Percentiles rank a stretch among this genome's conserved stretches.
Conservation (phyloP, 345 rosid genomes). For the Trapa bicornis region DNA sequence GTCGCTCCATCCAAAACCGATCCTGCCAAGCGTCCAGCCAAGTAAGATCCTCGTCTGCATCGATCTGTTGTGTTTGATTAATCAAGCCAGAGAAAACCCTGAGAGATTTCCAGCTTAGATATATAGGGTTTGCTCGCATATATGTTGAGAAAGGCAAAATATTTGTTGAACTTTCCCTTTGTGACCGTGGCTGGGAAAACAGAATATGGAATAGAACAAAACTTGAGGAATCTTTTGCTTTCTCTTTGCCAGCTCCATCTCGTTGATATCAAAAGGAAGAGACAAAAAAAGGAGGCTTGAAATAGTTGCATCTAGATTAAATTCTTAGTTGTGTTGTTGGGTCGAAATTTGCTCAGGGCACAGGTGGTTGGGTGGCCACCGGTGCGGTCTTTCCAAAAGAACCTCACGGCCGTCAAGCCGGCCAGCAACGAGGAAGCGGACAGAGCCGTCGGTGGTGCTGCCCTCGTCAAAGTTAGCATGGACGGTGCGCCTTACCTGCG, state of each 20-base stretch:
- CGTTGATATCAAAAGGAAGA: no score
- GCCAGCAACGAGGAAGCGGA: constrained; percentile 16
- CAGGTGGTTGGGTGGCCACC: constrained; percentile 95
- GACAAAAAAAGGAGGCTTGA: constrained; percentile 6
- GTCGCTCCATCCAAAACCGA: no score
- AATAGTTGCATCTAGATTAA: not conserved
- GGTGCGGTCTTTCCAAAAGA: constrained; percentile 60
- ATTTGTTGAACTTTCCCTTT: constrained; percentile 4
- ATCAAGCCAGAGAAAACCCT: no score
- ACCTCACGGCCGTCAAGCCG: constrained; percentile 55
- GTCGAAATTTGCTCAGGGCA: constrained; percentile 30
- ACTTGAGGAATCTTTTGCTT: constrained; percentile 54
- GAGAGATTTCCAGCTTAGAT: no score
- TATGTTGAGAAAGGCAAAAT: not conserved
- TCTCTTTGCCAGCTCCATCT: constrained; percentile 5
- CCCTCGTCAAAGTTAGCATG: constrained; percentile 74
- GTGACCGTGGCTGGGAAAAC: constrained; percentile 27
- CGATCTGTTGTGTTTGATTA: no score
- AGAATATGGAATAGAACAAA: constrained; percentile 38
- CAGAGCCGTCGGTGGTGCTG: constrained; percentile 23
- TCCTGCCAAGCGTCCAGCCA: no score
- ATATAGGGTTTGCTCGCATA: no score
- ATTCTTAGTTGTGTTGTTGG: not conserved
- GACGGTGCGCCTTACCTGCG: constrained; percentile 87
- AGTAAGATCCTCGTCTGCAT: no score